A percentile compares a stretch with the other conserved stretches of the same genome.
These are phyloP conservation scores for Tolypocladium inflatum DNA, from an alignment of 2,329 filamentous ascomycete species.

Conservation along the genomic window DNA sequence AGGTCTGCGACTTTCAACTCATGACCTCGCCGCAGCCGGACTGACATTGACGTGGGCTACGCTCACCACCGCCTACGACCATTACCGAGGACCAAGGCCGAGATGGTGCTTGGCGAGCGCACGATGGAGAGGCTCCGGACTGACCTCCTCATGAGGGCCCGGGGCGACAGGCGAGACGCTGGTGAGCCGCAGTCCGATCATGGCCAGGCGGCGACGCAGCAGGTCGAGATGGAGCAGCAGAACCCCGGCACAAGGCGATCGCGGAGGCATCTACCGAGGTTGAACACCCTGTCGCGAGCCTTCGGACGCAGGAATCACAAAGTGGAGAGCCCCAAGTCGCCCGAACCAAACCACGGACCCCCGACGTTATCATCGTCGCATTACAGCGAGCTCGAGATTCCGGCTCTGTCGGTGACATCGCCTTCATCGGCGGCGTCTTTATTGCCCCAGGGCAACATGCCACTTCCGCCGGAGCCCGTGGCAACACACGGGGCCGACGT, in stretches of 20 bases:
- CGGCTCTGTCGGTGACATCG: neutral
- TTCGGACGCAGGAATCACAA: neutral
- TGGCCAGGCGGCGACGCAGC: neutral
- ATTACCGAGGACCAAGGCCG: neutral
- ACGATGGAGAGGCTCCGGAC: constrained; percentile 22
- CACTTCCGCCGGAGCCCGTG: constrained; percentile 8
- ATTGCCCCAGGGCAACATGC: neutral
- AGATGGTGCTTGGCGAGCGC: constrained; percentile 12
- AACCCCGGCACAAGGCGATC: neutral
- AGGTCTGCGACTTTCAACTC: neutral
- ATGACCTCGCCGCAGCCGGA: neutral
- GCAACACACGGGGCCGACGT: neutral
- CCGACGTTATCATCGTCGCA: neutral
- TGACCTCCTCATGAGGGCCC: constrained; percentile 21
- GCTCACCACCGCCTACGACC: neutral
- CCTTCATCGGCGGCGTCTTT: neutral
- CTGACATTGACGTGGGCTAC: neutral
- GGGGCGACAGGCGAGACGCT: constrained; percentile 13
- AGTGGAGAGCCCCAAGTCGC: constrained; percentile 36
- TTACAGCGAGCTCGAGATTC: neutral
- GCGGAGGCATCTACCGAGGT: neutral
- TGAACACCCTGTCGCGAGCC: constrained; percentile 10
- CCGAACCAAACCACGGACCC: constrained; percentile 15
- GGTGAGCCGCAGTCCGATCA: neutral
- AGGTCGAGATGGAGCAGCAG: neutral